These are phyloP conservation scores for Porphyridium purpureum DNA, from an alignment of 23 red algal species.

Conservation along the genomic window DNA sequence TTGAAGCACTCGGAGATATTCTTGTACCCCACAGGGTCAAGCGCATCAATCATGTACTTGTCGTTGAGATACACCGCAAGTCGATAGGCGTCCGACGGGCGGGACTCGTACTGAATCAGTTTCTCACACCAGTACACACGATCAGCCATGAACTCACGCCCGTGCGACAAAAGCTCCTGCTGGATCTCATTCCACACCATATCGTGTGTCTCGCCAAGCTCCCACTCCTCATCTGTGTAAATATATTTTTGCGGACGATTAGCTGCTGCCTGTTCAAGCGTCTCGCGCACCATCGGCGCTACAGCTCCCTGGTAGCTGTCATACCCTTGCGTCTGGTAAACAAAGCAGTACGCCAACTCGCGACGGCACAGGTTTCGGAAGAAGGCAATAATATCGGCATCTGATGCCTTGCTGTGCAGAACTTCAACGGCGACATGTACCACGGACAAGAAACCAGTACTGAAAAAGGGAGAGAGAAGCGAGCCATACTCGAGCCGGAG, in stretches of 20 bases:
- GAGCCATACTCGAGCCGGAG: not conserved
- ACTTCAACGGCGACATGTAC: not conserved
- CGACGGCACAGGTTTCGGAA: not conserved
- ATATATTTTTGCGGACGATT: no score
- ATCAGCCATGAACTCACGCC: conserved; percentile 5
- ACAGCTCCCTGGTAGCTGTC: not conserved
- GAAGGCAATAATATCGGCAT: not conserved
- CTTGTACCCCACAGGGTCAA: no score
- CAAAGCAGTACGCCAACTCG: not conserved
- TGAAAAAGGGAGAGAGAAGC: not conserved
- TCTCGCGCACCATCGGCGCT: not conserved
- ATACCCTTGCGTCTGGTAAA: no score
- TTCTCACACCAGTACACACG: conserved; percentile 11
- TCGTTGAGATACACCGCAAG: not conserved
- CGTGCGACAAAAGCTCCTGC: conserved; percentile 16
- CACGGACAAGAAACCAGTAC: not conserved
- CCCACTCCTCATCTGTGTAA: conserved; percentile 11
- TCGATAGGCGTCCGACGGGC: conserved; percentile 5
- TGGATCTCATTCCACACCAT: conserved; percentile 9
- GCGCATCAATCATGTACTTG: conserved; percentile 1
- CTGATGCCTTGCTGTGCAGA: not conserved
- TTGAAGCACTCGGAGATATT: no score
- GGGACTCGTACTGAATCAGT: conserved; percentile 8
- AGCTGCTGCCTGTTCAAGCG: not conserved
- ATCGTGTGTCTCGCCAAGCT: conserved; percentile 12